Percentiles rank a stretch among this genome's conserved stretches.
These are phyloP conservation scores for Tetradesmus obliquus DNA, from an alignment of 139 green algal genomes.

Conservation along the genomic window DNA sequence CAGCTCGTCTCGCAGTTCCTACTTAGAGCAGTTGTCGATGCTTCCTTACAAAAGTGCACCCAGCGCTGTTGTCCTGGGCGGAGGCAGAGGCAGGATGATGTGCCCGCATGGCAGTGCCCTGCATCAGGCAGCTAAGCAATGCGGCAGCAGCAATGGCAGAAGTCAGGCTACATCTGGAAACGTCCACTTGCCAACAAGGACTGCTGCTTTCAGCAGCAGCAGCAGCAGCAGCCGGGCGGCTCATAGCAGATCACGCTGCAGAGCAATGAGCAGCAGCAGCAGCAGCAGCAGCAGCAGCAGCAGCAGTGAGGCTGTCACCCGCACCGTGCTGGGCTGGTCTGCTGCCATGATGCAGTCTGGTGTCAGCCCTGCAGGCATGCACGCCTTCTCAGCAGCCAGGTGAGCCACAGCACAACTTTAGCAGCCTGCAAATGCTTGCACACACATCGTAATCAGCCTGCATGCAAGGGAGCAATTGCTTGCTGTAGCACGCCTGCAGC, in stretches of 20 bases:
- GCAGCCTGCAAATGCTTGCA: background rate
- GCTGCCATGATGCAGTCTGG: slow-evolving; percentile 1
- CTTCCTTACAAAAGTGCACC: background rate
- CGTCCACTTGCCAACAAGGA: background rate
- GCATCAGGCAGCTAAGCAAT: background rate
- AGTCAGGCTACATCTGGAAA: background rate
- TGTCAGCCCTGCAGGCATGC: background rate
- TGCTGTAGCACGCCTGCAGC: too few species aligned
- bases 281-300: slow-evolving; percentile 39
- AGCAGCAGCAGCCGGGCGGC: background rate
- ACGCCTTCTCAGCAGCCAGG: slow-evolving; percentile 19
- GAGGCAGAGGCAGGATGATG: background rate
- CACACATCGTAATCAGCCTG: background rate
- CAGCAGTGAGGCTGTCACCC: background rate
- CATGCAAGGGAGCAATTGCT: too few species aligned
- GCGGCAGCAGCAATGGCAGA: background rate
- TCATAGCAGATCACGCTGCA: background rate
- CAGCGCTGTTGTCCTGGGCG: background rate
- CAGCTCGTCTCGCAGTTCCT: background rate
- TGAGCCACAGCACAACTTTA: background rate
- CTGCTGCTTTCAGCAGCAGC: background rate
- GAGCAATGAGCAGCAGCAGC: slow-evolving; percentile 4
- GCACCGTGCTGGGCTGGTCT: slow-evolving; percentile 22
- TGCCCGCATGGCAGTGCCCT: background rate
- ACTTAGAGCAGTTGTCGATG: background rate